Evolutionary conservation across 805 yeast species (phyloP), one percentile per base, ranked within the genome.

Genomic region (Cyberlindnera maritima): DNA sequence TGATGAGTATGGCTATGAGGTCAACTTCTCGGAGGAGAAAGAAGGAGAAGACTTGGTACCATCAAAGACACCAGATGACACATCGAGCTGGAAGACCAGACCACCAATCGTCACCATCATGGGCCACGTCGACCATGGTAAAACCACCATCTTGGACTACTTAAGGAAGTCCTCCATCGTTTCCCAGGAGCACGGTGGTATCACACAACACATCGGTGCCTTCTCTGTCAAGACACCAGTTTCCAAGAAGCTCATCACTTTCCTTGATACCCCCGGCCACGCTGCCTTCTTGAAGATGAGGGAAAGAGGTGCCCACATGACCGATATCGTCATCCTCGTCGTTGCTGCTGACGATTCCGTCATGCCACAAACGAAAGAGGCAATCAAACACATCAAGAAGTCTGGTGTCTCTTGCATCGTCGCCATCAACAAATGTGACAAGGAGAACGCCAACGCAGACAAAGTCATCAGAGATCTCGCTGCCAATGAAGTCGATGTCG

Each of bases 121-220:
- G 98, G 99, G 99, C 2, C 99, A 94, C 65, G 99, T 94, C 26
- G 99, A 94, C 66, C 99, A 94, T 62, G 99, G 99, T 2, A 94
- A 94, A 64, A 94, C 99, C 2, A 92, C 99, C 0, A 83, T 94
- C 50, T 74, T 94, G 46, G 99, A 94, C 64, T 80, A 81, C 59
- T 70, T 94, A 58, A 75, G 98, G 38, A 89, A 88, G 55, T 85
- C 96, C 0, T 80, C 91, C 0, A 80, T 94, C 8, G 98, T 85
- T 0, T 79, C 80, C 26, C 77, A 82, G 36, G 99, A 94, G 63
- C 87, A 82, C 64, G 99, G 99, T 45, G 98, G 99, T 17, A 94
- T 94, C 43, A 94, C 99, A 0, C 99, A 94, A 65, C 97, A 90
- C 63, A 94, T 94, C 47, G 99, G 99, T 64, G 98, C 99, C 0